phyloP scores from a whole-genome alignment of 257 asterid species.

The Paraleonurus japonicus region DNA sequence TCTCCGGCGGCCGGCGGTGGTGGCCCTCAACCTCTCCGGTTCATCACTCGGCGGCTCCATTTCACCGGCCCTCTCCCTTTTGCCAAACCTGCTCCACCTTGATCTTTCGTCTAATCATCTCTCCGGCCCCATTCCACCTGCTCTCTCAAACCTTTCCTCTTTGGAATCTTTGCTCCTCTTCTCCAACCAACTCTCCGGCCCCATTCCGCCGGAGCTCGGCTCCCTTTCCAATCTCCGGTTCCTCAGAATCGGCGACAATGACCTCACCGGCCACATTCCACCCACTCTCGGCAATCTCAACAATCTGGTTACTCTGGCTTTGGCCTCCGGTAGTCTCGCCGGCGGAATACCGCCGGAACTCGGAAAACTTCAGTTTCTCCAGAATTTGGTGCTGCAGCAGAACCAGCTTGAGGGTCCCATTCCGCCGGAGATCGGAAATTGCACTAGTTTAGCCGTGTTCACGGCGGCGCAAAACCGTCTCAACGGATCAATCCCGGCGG shows the following conservation, averaged over 20 bases:
- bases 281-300: slow-evolving; percentile 46
- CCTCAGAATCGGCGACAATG: slow-evolving; percentile 77
- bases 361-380: slow-evolving; percentile 45
- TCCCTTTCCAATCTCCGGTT: slow-evolving; percentile 43
- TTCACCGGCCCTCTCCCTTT: slow-evolving; percentile 59
- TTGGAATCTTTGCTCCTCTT: slow-evolving; percentile 66
- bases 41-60: slow-evolving; percentile 59
- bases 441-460: slow-evolving; percentile 56
- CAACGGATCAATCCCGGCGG: slow-evolving; percentile 65
- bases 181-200: slow-evolving; percentile 79
- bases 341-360: slow-evolving; percentile 63
- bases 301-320: slow-evolving; percentile 49
- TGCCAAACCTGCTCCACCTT: slow-evolving; percentile 78
- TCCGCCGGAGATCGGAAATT: slow-evolving; percentile 58
- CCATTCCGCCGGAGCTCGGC: slow-evolving; percentile 63
- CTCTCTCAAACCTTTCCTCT: slow-evolving; percentile 66
- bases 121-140: slow-evolving; percentile 88
- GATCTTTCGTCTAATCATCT: slow-evolving; percentile 63
- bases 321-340: slow-evolving; percentile 67
- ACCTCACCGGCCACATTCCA: slow-evolving; percentile 65
- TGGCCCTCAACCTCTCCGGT: slow-evolving; percentile 49
- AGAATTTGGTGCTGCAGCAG: slow-evolving; percentile 55
- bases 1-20: slow-evolving; percentile 12
- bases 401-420: slow-evolving; percentile 64
- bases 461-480: slow-evolving; percentile 62